phyloP scores from a whole-genome alignment of 441 rosid species.

The Gossypium trilobum region DNA sequence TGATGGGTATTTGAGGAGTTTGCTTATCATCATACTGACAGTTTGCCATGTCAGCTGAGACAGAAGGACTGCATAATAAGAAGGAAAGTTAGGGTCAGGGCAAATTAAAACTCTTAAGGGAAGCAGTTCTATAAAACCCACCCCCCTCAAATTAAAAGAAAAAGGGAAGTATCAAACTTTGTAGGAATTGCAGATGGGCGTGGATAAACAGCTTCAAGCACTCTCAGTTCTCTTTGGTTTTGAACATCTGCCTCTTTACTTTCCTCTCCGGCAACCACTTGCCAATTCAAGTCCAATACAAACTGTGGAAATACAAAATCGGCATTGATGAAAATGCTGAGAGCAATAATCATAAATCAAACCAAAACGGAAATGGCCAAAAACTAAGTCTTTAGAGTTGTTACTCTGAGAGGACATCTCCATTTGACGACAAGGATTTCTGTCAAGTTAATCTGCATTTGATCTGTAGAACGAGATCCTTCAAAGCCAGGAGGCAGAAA shows the following conservation, averaged over 20 bases:
- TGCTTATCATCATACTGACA: conserved; percentile 33
- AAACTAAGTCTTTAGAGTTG: not conserved
- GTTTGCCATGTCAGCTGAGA: conserved; percentile 39
- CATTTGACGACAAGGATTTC: conserved; percentile 64
- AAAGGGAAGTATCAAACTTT: conserved; percentile 33
- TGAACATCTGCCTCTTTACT: conserved; percentile 54
- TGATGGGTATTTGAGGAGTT: conserved; percentile 57
- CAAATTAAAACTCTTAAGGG: conserved; percentile 13
- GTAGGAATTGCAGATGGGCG: conserved; percentile 66
- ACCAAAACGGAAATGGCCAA: not conserved
- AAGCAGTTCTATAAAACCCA: not conserved
- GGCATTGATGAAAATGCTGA: conserved; percentile 18
- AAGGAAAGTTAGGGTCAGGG: conserved; percentile 16
- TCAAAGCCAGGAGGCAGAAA: conserved; percentile 87
- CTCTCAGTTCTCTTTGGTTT: conserved; percentile 60
- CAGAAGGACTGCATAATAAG: conserved; percentile 49
- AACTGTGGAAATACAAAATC: conserved; percentile 37
- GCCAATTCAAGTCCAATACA: conserved; percentile 39
- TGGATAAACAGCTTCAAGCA: conserved; percentile 80
- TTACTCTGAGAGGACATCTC: conserved; percentile 61
- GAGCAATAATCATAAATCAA: conserved; percentile 9
- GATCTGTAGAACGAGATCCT: conserved; percentile 45
- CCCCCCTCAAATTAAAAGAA: not conserved
- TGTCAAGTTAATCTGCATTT: conserved; percentile 43
- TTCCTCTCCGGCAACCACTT: conserved; percentile 78